A percentile compares a stretch with the other conserved stretches of the same genome.
These are phyloP conservation scores for Haplosporangium sp. DNA, from an alignment of 371 early-diverging fungal species.

Conservation along the genomic window DNA sequence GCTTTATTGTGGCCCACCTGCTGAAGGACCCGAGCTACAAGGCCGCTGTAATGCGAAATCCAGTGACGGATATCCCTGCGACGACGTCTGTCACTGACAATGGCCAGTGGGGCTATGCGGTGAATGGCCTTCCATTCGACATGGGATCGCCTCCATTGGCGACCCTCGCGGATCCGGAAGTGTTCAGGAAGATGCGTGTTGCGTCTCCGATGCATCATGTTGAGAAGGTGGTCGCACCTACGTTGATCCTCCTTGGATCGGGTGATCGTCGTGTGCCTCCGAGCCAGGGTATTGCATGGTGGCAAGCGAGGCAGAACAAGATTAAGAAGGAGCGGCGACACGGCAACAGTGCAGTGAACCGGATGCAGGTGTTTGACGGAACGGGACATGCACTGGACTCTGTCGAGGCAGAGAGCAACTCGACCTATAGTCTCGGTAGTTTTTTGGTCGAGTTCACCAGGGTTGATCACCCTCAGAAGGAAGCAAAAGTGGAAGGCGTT, in stretches of 20 bases:
- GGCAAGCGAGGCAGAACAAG: constrained; percentile 47
- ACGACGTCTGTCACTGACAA: constrained; percentile 73
- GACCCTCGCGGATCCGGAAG: constrained; percentile 59
- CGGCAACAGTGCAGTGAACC: constrained; percentile 41
- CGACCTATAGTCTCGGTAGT: constrained; percentile 30
- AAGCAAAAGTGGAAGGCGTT: too few relatives aligned
- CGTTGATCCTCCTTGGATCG: constrained; percentile 71
- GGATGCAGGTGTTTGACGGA: constrained; percentile 66
- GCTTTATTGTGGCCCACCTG: constrained; percentile 75
- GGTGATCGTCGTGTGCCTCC: constrained; percentile 80
- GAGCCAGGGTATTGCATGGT: constrained; percentile 63
- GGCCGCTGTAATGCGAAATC: constrained; percentile 76
- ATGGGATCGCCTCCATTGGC: constrained; percentile 49
- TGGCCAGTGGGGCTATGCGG: constrained; percentile 71
- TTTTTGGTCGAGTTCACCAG: constrained; percentile 48
- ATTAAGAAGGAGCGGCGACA: constrained; percentile 22
- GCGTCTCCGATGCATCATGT: constrained; percentile 68
- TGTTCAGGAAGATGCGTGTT: constrained; percentile 63
- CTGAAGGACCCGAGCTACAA: constrained; percentile 61
- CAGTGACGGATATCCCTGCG: constrained; percentile 74
- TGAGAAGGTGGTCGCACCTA: constrained; percentile 68
- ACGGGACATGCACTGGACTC: constrained; percentile 76
- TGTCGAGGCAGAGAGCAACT: constrained; percentile 70
- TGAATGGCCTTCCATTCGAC: constrained; percentile 24
- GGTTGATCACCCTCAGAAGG: too few relatives aligned